A percentile compares a stretch with the other conserved stretches of the same genome.
Conservation (phyloP, 2,329 filamentous ascomycete genomes). For the Exophiala sp. region DNA sequence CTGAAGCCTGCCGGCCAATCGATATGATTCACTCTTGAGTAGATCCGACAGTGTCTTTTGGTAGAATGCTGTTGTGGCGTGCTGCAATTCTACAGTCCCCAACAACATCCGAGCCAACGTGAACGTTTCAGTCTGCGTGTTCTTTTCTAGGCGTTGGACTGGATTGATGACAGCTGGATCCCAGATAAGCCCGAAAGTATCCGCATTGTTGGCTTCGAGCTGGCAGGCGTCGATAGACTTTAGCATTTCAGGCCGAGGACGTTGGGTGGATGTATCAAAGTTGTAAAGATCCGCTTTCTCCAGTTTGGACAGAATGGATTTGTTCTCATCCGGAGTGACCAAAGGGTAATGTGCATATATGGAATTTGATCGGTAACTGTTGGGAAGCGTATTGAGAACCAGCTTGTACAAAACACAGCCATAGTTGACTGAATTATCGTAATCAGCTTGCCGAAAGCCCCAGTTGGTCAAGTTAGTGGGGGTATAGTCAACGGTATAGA, state of each 20-base stretch:
- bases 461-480: slow-evolving; percentile 43
- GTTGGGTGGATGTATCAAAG: slow-evolving; percentile 33
- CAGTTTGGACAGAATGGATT: slow-evolving; percentile 40
- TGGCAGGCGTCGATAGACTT: slow-evolving; percentile 43
- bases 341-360: slow-evolving; percentile 51
- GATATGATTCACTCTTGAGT: slow-evolving; percentile 44
- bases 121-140: not conserved
- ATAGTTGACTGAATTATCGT: slow-evolving; percentile 43
- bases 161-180: slow-evolving; percentile 1
- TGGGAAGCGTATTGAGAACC: slow-evolving; percentile 47
- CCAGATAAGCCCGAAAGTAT: slow-evolving; percentile 7
- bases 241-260: slow-evolving; percentile 35
- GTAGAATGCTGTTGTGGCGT: slow-evolving; percentile 45
- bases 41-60: slow-evolving; percentile 45
- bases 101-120: slow-evolving; percentile 7
- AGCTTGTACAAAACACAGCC: slow-evolving; percentile 52
- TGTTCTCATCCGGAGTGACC: slow-evolving; percentile 47
- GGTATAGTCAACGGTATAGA: slow-evolving; percentile 44
- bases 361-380: slow-evolving; percentile 45
- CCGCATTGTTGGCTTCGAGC: slow-evolving; percentile 29
- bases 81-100: slow-evolving; percentile 38
- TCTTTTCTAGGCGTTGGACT: not conserved
- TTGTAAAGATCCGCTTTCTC: slow-evolving; percentile 41
- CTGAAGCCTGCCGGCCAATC: slow-evolving; percentile 43
- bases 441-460: slow-evolving; percentile 43